Evolutionary conservation across 257 asterid species (phyloP).

Genomic region (Galeopsis tetrahit): DNA sequence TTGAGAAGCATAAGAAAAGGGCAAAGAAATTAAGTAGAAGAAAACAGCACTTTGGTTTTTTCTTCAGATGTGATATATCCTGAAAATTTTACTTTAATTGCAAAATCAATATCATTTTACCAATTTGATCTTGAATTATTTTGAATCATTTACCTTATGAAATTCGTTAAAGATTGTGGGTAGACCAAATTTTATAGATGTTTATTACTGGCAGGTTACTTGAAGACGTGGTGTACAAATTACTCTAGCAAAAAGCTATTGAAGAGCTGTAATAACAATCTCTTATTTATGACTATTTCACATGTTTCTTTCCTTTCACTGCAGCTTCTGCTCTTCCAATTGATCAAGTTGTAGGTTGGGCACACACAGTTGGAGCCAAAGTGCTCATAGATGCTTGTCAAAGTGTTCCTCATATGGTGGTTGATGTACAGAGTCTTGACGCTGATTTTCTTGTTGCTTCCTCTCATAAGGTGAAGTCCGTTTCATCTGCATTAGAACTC

Average conservation of each 20-base stretch:
- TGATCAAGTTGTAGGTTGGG: conserved; percentile 82
- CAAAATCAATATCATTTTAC: conserved; percentile 16
- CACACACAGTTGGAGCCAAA: conserved; percentile 88
- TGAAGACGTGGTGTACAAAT: not conserved
- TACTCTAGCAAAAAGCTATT: conserved; percentile 17
- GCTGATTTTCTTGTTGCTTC: conserved; percentile 96
- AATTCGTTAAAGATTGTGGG: conserved; percentile 11
- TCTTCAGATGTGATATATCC: conserved; percentile 22
- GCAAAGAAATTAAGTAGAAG: not conserved
- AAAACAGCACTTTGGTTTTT: conserved; percentile 4
- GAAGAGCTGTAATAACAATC: conserved; percentile 4
- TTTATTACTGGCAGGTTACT: not conserved
- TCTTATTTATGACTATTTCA: not conserved
- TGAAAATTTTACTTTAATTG: conserved; percentile 5
- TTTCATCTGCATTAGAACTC: conserved; percentile 34
- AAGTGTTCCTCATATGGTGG: conserved; percentile 98
- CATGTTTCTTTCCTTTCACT: conserved; percentile 17
- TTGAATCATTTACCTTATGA: conserved; percentile 1
- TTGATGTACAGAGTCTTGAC: conserved; percentile 77
- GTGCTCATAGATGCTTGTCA: conserved; percentile 98
- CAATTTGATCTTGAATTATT: conserved; percentile 6
- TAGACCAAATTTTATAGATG: not conserved
- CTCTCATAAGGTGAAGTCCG: conserved; percentile 85
- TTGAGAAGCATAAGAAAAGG: conserved; percentile 2
- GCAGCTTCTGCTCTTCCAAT: conserved; percentile 89